Evolutionary conservation across 2,329 filamentous ascomycete species (phyloP), one percentile per base, ranked within the genome.

Genomic region (Coleophoma eucalyptorum): DNA sequence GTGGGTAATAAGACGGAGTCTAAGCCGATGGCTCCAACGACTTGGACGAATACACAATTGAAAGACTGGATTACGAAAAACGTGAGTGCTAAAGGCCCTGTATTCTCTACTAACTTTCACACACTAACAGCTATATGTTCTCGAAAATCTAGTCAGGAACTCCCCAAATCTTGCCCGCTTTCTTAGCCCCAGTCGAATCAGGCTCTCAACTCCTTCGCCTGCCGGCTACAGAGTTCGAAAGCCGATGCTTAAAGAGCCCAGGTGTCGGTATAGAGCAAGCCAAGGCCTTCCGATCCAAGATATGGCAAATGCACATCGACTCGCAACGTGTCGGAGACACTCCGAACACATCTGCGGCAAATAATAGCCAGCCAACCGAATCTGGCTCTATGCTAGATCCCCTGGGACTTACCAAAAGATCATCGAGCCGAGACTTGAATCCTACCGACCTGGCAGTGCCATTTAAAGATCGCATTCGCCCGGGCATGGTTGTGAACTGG

Each of bases 131-230:
- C 10, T 33, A 15, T 11, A 41, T 11, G 38, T 41, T 18, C 8
- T 16, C 15, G 15, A 18, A 41, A 18, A 41, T 47, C 5, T 19
- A 73, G 72, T 72, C 67, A 16, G 72, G 71, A 3, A 58, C 49
- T 2, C 70, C 69, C 3, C 43, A 64, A 1, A 58, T 75, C 16
- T 58, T 60, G n/a, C 48, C 63, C 1, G 41, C 53, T 5, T 46
- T 67, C 5, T 62, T 75, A 15, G 72, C 72, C 0, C 69, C 72
- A 0, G 55, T 49, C 21, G 71, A 73, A 55, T 62, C 69, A 3
- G 72, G 72, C 31, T 50, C 59, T 1, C 70, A 72, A 43, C 61
- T 75, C 0, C 66, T 74, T 21, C 66, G 65, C 4, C 66, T 75
- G 2, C 65, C 68, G 0, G 50, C 53, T 7, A 59, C 62, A 5